phyloP scores from a whole-genome alignment of 2,329 filamentous ascomycete genomes.

The Arachnomyces sp. region DNA sequence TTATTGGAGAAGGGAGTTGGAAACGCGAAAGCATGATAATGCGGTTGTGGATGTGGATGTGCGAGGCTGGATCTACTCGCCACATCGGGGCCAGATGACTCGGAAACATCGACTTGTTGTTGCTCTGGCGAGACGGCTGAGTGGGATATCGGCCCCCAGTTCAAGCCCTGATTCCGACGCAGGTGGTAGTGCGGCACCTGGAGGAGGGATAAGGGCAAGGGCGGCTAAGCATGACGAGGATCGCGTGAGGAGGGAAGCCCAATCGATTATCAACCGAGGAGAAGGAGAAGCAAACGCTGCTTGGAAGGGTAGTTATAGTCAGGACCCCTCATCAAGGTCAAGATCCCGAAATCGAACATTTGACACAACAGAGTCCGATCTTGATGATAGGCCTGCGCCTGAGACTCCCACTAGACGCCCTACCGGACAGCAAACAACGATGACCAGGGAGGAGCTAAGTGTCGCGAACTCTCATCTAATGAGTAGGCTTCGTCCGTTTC shows the following conservation, averaged over 20 bases:
- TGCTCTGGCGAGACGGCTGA: slow-evolving; percentile 76
- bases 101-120: slow-evolving; percentile 80
- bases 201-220: slow-evolving; percentile 37
- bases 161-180: slow-evolving; percentile 21
- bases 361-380: slow-evolving; percentile 9
- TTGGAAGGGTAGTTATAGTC: slow-evolving; percentile 55
- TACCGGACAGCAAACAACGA: slow-evolving; percentile 39
- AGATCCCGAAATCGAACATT: slow-evolving; percentile 13
- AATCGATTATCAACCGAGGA: slow-evolving; percentile 64
- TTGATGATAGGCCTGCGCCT: slow-evolving; percentile 20
- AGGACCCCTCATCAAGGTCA: slow-evolving; percentile 50
- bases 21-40: slow-evolving; percentile 68
- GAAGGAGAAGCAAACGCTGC: slow-evolving; percentile 64
- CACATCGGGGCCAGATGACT: slow-evolving; percentile 74
- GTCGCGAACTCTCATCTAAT: slow-evolving; percentile 81
- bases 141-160: slow-evolving; percentile 67
- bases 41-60: slow-evolving; percentile 91
- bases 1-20: slow-evolving; percentile 72
- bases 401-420: slow-evolving; percentile 36
- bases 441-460: slow-evolving; percentile 67
- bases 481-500: slow-evolving; percentile 77
- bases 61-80: slow-evolving; percentile 87
- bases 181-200: not conserved
- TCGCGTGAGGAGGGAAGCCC: slow-evolving; percentile 64
- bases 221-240: slow-evolving; percentile 51